Conservation (phyloP, 2,329 filamentous ascomycete genomes). For the Ophiostoma australiae region DNA sequence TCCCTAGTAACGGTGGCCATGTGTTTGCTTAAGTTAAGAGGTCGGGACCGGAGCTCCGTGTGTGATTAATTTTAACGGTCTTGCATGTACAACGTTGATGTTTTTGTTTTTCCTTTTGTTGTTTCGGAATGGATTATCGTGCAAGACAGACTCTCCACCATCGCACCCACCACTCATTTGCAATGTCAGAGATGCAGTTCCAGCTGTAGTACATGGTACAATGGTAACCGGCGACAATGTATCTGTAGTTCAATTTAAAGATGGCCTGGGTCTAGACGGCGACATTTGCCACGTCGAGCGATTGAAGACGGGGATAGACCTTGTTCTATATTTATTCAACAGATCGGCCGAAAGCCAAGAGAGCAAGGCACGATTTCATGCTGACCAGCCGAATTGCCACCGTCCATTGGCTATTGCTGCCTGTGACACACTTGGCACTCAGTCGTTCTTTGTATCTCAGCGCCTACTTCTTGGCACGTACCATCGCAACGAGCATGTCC, state of each 20-base stretch:
- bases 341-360: not conserved
- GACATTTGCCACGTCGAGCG: not conserved
- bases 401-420: not conserved
- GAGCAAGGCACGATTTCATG: not conserved
- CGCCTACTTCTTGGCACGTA: conserved; percentile 7
- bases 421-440: not conserved
- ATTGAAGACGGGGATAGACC: not conserved
- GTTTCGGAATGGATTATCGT: not conserved
- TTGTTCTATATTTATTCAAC: conserved; percentile 10
- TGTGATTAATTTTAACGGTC: not conserved
- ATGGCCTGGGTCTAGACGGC: not conserved
- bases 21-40: not conserved
- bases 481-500: not conserved
- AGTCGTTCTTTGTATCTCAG: not conserved
- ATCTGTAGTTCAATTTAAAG: too few species aligned
- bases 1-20: not conserved
- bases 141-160: not conserved
- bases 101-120: not conserved
- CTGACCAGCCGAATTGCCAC: not conserved
- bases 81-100: not conserved
- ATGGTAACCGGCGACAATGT: too few species aligned
- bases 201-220: not conserved
- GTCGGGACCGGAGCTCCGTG: not conserved
- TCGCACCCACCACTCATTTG: not conserved
- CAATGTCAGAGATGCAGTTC: not conserved